Evolutionary conservation across 257 asterid genomes (phyloP), one percentile per base, ranked within the genome.

Genomic region (Thymus mandschuricus): DNA sequence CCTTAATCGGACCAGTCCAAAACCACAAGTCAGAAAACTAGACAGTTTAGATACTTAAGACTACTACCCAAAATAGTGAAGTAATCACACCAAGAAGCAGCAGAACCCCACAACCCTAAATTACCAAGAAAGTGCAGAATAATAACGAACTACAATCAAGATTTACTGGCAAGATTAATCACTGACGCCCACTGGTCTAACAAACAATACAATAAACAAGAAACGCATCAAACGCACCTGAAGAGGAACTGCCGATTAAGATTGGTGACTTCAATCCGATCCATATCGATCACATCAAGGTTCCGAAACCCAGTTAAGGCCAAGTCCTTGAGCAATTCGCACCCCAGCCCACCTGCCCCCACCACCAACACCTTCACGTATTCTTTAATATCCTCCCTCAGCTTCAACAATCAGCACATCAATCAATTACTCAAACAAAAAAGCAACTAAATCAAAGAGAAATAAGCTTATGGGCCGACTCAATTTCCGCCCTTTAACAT

Each of bases 291-390:
- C 6, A 95, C 99, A 71, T 95, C 98, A 27, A 95, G 85, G 73
- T 88, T 89, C 10, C 71, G 84, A 77, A 95, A 95, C 45, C 99
- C 99, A 9, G 97, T 84, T 58, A 95, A 77, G n/a, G 99, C 98
- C 89, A 95, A 85, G 73, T 95, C 99, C 87, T 95, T 95, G 0
- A 95, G 89, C 88, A 95, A 86, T 70, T 95, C 99, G 79, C 98
- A 92, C 67, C 99, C 99, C 81, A 95, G 86, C 50, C 99, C 99
- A 76, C 99, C 99, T 13, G 98, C 98, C 46, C 99, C 99, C 69
- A 92, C 95, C 83, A 92, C 98, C 89, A 95, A 83, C 48, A 92
- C 89, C 69, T 73, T 95, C 69, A 76, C 92, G 76, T 75, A 86
- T 79, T 91, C 96, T 79, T 86, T 92, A 34, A 95, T 73, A 74